Conservation (phyloP, 1,284 basidiomycete genomes). For the Porodaedalea pini region DNA sequence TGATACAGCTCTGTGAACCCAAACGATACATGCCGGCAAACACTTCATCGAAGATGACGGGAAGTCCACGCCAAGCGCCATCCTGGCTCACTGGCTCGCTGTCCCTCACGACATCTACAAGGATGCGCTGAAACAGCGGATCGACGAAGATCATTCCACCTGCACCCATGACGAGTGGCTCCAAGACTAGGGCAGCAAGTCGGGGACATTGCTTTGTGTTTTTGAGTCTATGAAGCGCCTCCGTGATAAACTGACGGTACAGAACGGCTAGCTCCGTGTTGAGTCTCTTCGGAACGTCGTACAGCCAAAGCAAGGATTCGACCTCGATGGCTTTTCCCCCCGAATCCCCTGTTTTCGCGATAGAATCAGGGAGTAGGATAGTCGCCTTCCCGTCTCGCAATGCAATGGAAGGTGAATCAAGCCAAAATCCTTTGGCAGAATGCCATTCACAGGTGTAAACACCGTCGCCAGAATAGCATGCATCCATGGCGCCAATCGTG, state of each 20-base stretch:
- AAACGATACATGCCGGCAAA: conserved; percentile 90
- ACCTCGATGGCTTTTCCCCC: conserved; percentile 32
- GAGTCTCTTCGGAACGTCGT: conserved; percentile 69
- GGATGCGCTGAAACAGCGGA: conserved; percentile 88
- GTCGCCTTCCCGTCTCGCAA: conserved; percentile 61
- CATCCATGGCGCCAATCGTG: conserved; percentile 97
- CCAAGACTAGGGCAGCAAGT: conserved; percentile 78
- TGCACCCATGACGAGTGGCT: conserved; percentile 92
- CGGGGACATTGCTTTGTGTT: conserved; percentile 34
- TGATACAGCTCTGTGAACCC: conserved; percentile 64
- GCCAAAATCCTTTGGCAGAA: conserved; percentile 88
- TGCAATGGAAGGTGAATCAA: conserved; percentile 81
- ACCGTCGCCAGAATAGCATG: conserved; percentile 71
- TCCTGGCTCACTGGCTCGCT: conserved; percentile 25
- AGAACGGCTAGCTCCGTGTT: conserved; percentile 54
- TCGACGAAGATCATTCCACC: conserved; percentile 98
- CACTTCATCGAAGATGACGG: conserved; percentile 96
- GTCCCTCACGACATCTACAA: conserved; percentile 79
- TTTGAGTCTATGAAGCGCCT: conserved; percentile 42
- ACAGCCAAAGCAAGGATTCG: conserved; percentile 58
- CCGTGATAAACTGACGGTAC: conserved; percentile 64
- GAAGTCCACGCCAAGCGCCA: conserved; percentile 66
- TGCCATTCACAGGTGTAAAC: conserved; percentile 98
- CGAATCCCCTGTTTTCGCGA: conserved; percentile 32
- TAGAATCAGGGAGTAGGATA: conserved; percentile 56